Evolutionary conservation across 371 early-diverging fungal genomes (phyloP), one percentile per base, ranked within the genome.

Genomic region (Cokeromyces recurvatus): DNA sequence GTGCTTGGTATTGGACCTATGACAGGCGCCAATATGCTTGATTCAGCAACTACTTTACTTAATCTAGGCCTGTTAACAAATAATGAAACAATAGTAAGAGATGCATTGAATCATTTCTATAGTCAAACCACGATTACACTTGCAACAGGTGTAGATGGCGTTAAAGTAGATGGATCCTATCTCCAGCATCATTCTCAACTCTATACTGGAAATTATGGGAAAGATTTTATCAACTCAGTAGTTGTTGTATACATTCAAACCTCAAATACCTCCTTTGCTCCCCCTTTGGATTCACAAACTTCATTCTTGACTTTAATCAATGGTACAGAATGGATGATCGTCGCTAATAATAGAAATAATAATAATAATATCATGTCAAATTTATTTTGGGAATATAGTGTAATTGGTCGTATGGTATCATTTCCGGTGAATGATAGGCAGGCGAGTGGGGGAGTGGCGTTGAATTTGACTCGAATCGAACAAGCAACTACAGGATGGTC

Each of bases 261-360:
- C 2, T 15, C 31, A 10, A 37, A 36, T 16, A 60, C 57, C 14
- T n/a, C 40, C 2, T 48, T 48, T 29, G 35, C 42, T 1, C 41
- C 57, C n/a, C 42, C 48, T 32, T n/a, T n/a, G 2, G 31, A 24
- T 4, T 43, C 57, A 16, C 60, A 57, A 21, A 7, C 35, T 2
- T 44, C 57, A 0, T 64, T 64, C 15, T 11, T 41, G 15, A 51
- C 42, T 0, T 24, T 64, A 8, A 23, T 64, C 31, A 45, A 60
- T 32, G 65, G 65, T 34, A 57, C 65, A 0, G 57, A 64, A 34
- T 64, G 65, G 65, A 57, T 59, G 57, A 54, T 55, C 9, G 29
- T 60, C 10, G 44, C 43, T 7, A 51, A 51, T 8, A 14, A 36
- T 6, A 45, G 23, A 9, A 7, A 16, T 11, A 46, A 31, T 15